A percentile compares a stretch with the other conserved stretches of the same genome.
Evolutionary conservation across 768 basidiomycete species (phyloP).

Genomic region (Amanita muscaria): DNA sequence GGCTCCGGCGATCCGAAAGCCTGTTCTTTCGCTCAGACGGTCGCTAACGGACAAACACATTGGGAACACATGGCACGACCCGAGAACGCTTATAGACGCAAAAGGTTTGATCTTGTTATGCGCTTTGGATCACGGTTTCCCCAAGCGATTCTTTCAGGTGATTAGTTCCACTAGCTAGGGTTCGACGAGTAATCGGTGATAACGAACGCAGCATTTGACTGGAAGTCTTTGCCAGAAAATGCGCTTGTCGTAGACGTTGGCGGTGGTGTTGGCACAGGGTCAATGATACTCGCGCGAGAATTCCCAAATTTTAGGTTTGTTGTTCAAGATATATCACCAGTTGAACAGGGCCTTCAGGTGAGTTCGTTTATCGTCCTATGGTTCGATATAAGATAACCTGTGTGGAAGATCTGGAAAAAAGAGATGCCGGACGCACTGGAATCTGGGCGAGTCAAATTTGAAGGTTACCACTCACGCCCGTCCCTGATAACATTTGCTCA

Average conservation of each 20-base stretch:
- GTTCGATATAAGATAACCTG: too few species aligned
- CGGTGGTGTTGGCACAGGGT: slow-evolving; percentile 13
- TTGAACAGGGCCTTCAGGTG: slow-evolving; percentile 11
- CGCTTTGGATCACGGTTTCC: slow-evolving; percentile 13
- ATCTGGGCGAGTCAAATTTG: slow-evolving; percentile 12
- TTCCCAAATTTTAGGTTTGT: slow-evolving; percentile 14
- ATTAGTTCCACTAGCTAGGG: background rate
- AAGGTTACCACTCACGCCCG: slow-evolving; percentile 10
- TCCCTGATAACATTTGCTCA: background rate
- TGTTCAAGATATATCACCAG: slow-evolving; percentile 18
- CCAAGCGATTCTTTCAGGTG: slow-evolving; percentile 16
- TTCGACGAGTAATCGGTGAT: background rate
- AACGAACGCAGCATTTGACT: slow-evolving; percentile 15
- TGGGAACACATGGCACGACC: slow-evolving; percentile 17
- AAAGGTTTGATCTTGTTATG: too few species aligned
- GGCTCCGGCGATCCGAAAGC: slow-evolving; percentile 14
- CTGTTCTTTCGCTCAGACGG: slow-evolving; percentile 14
- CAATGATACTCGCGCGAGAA: slow-evolving; percentile 15
- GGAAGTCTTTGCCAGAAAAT: slow-evolving; percentile 15
- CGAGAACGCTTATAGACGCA: too few species aligned
- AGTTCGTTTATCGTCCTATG: too few species aligned
- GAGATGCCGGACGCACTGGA: slow-evolving; percentile 12
- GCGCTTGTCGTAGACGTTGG: slow-evolving; percentile 15
- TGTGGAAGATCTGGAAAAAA: slow-evolving; percentile 4
- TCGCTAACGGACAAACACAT: slow-evolving; percentile 12